Percentiles rank a stretch among this genome's conserved stretches.
Evolutionary conservation across 192 early-diverging fungal genomes (phyloP).

Genomic region (Coemansia sp.): DNA sequence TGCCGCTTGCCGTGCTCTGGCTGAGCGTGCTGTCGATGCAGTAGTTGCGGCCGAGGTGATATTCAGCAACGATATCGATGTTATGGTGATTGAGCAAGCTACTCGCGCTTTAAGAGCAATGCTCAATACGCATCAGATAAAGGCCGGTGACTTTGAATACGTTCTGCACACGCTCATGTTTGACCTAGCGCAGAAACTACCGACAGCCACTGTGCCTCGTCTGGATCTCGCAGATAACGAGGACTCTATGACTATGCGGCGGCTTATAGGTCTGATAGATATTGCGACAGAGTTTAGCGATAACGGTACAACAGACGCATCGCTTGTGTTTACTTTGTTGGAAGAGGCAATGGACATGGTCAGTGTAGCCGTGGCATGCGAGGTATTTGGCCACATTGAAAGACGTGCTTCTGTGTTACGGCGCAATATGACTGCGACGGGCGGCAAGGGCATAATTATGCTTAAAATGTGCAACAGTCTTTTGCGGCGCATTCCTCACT

Average conservation of each 20-base stretch:
- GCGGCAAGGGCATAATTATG: conserved; percentile 83
- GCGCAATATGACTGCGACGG: conserved; percentile 68
- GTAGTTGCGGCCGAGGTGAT: neutral
- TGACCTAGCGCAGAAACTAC: conserved; percentile 26
- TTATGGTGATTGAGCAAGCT: neutral
- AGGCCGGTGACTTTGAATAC: conserved; percentile 28
- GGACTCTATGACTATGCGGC: neutral
- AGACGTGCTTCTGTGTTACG: conserved; percentile 27
- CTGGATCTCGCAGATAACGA: neutral
- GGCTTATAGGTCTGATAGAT: conserved; percentile 26
- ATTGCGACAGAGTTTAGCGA: conserved; percentile 37
- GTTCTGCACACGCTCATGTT: conserved; percentile 29
- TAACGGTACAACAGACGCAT: conserved; percentile 13
- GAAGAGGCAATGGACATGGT: conserved; percentile 53
- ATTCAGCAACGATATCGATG: conserved; percentile 8
- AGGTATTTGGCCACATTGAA: conserved; percentile 50
- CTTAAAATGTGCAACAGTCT: conserved; percentile 87
- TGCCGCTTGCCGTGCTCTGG: neutral
- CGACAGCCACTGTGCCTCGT: conserved; percentile 1
- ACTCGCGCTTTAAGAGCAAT: neutral
- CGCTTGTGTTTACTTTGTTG: conserved; percentile 40
- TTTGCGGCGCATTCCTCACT: conserved; percentile 84
- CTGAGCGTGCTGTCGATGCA: conserved; percentile 6
- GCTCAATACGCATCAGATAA: neutral
- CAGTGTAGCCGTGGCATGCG: conserved; percentile 11